Percentiles rank a stretch among this genome's conserved stretches.
phyloP scores from a whole-genome alignment of 176 grass and related monocot species.

The Carex parvula region DNA sequence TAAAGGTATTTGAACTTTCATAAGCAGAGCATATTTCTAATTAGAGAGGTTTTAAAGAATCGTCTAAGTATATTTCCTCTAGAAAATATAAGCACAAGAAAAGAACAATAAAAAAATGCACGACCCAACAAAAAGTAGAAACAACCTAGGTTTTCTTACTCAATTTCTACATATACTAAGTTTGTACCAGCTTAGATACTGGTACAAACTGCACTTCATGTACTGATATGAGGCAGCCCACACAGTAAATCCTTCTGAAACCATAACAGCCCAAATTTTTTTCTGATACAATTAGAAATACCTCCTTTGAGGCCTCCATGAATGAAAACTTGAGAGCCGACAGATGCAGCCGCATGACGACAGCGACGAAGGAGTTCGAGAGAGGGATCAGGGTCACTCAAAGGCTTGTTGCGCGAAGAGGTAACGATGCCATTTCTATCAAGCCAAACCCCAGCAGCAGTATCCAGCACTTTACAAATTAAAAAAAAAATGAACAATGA shows the following conservation, averaged over 20 bases:
- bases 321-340: conserved; percentile 83
- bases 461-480: conserved; percentile 80
- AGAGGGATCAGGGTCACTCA: conserved; percentile 71
- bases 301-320: conserved; percentile 93
- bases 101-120: neutral
- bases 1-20: neutral
- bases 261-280: neutral
- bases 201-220: neutral
- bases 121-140: neutral
- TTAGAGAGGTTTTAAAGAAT: neutral
- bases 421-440: conserved; percentile 96
- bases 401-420: conserved; percentile 63
- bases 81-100: neutral
- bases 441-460: conserved; percentile 99
- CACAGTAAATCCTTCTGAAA: neutral
- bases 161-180: neutral
- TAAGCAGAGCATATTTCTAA: neutral
- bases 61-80: neutral
- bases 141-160: neutral
- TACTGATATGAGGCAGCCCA: neutral
- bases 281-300: conserved; percentile 23
- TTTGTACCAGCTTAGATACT: neutral
- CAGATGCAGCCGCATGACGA: conserved; percentile 83
- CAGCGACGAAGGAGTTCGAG: conserved; percentile 90
- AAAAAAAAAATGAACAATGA: neutral